A percentile compares a stretch with the other conserved stretches of the same genome.
Conservation (phyloP, 805 yeast genomes). For the Blastobotrys muscicola region DNA sequence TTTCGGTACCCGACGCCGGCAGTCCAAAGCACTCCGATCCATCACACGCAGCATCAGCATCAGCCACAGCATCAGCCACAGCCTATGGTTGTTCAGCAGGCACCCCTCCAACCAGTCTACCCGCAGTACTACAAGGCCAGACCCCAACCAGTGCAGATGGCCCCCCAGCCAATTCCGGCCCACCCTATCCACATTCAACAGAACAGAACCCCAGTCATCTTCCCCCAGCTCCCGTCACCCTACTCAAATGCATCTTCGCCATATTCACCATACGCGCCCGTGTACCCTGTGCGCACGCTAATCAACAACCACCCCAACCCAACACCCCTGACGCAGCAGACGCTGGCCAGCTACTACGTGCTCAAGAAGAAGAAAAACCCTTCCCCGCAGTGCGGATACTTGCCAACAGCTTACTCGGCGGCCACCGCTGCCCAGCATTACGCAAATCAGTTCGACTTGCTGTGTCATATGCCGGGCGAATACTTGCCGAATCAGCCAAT, state of each 20-base stretch:
- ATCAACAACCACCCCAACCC: background rate
- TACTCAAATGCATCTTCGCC: background rate
- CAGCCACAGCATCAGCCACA: background rate
- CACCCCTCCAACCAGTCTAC: background rate
- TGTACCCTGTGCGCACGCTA: slow-evolving; percentile 3
- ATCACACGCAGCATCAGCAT: background rate
- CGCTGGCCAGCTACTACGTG: slow-evolving; percentile 10
- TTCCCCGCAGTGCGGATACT: slow-evolving; percentile 11
- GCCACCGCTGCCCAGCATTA: slow-evolving; percentile 8
- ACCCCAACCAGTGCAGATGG: background rate
- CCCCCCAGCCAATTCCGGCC: background rate
- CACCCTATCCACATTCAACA: background rate
- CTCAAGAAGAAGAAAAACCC: slow-evolving; percentile 9
- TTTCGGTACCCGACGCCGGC: background rate
- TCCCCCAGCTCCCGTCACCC: background rate
- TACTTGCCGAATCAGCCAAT: background rate
- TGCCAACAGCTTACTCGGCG: slow-evolving; percentile 5
- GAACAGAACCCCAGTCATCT: background rate
- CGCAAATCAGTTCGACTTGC: slow-evolving; percentile 11
- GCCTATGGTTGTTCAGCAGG: background rate
- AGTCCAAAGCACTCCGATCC: background rate
- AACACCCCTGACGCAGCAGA: slow-evolving; percentile 1
- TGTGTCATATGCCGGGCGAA: slow-evolving; percentile 9
- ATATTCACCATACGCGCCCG: slow-evolving; percentile 1
- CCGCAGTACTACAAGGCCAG: background rate